Conservation (phyloP, 805 yeast species). For the Myxozyma neglecta region DNA sequence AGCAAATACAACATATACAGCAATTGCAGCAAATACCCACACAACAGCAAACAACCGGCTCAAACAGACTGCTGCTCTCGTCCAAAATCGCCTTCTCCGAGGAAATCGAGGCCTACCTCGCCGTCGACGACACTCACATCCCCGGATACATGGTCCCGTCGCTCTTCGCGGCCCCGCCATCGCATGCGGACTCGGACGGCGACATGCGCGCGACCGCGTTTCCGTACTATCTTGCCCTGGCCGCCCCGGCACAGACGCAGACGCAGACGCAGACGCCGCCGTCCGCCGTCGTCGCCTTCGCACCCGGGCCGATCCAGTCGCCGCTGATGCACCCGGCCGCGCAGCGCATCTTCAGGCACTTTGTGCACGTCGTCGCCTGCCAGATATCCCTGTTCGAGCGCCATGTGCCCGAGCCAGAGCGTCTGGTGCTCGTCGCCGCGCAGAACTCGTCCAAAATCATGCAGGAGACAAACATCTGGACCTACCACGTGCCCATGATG, state of each 20-base stretch:
- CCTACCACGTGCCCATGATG: constrained; percentile 25
- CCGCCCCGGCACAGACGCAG: background rate
- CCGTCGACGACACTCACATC: constrained; percentile 8
- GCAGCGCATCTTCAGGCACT: constrained; percentile 17
- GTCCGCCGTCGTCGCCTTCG: constrained; percentile 2
- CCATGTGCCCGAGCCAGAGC: constrained; percentile 13
- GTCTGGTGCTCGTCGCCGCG: constrained; percentile 5
- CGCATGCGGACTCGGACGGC: background rate
- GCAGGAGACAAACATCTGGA: constrained; percentile 20
- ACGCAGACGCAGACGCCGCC: background rate
- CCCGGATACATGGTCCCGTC: constrained; percentile 13
- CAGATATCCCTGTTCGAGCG: constrained; percentile 22
- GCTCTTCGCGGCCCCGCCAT: constrained; percentile 12
- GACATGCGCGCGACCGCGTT: constrained; percentile 2
- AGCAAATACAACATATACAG: background rate
- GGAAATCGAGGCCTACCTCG: constrained; percentile 8
- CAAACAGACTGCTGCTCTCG: background rate
- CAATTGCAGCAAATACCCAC: background rate
- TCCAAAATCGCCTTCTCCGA: background rate
- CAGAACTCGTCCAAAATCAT: background rate
- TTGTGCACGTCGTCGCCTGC: constrained; percentile 21
- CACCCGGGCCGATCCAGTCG: constrained; percentile 13
- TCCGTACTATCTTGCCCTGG: constrained; percentile 5
- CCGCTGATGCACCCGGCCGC: constrained; percentile 21
- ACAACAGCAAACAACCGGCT: too few relatives aligned